phyloP scores from a whole-genome alignment of 2,329 filamentous ascomycete genomes.

The Colletotrichum lindemuthianum region DNA sequence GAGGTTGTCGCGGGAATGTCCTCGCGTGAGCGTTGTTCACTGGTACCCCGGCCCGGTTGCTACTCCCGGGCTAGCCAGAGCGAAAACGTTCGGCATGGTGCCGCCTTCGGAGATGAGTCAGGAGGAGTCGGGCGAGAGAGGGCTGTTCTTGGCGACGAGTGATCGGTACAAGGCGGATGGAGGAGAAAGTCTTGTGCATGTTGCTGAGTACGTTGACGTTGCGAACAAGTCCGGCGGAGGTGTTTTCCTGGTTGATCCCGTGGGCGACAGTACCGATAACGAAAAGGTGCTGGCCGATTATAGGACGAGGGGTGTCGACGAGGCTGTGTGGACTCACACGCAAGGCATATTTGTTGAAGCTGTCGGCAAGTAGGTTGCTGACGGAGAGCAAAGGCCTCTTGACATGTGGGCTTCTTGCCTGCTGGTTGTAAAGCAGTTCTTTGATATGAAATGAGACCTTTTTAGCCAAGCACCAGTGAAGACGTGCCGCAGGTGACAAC shows the following conservation, averaged over 20 bases:
- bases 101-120: constrained; percentile 19
- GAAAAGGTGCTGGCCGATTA: background rate
- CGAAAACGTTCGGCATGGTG: constrained; percentile 36
- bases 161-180: constrained; percentile 36
- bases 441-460: no score
- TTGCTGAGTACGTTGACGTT: background rate
- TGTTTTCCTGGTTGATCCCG: background rate
- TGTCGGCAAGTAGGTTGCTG: background rate
- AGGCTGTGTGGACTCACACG: background rate
- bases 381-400: no score
- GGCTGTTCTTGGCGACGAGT: constrained; percentile 40
- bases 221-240: background rate
- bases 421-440: no score
- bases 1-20: constrained; percentile 56
- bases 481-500: no score
- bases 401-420: no score
- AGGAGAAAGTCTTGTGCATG: background rate
- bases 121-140: constrained; percentile 38
- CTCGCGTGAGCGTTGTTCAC: constrained; percentile 50
- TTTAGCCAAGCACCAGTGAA: no score
- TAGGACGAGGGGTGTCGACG: constrained; percentile 3
- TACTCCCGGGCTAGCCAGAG: constrained; percentile 38
- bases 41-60: constrained; percentile 45
- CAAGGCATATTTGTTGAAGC: background rate
- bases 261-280: background rate